These are phyloP conservation scores for Kwoniella botswanensis DNA, from an alignment of 768 basidiomycete genomes.

Conservation along the genomic window DNA sequence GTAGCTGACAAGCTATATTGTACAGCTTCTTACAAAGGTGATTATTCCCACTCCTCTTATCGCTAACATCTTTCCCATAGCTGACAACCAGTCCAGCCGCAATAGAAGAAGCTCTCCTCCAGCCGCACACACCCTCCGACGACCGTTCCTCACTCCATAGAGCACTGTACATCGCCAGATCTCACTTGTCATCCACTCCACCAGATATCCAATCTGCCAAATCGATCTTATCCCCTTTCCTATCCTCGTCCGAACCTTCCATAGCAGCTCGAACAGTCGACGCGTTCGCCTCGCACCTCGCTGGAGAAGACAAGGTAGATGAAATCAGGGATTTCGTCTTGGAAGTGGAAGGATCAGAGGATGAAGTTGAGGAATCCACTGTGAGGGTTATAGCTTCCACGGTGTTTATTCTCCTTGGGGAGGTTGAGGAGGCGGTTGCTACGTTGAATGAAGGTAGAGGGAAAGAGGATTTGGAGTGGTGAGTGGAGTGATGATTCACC, in stretches of 20 bases:
- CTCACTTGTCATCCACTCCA: conserved; percentile 52
- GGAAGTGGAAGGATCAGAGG: conserved; percentile 78
- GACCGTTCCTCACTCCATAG: conserved; percentile 38
- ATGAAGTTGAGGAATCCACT: conserved; percentile 73
- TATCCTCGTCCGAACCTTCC: conserved; percentile 28
- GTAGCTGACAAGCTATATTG: too few relatives aligned
- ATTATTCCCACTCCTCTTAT: background rate
- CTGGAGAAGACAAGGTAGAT: conserved; percentile 66
- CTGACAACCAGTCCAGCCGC: conserved; percentile 36
- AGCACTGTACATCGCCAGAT: conserved; percentile 56
- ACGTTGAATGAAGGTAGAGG: conserved; percentile 73
- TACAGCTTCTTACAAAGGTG: conserved; percentile 55
- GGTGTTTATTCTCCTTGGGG: conserved; percentile 80
- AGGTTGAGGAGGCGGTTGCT: conserved; percentile 90
- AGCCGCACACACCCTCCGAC: conserved; percentile 33
- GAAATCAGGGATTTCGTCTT: conserved; percentile 82
- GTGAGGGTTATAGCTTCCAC: conserved; percentile 88
- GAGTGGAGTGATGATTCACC: conserved; percentile 55
- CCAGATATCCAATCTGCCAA: conserved; percentile 26
- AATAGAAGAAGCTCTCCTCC: conserved; percentile 52
- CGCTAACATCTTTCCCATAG: background rate
- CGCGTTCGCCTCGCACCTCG: conserved; percentile 73
- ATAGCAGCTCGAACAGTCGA: conserved; percentile 63
- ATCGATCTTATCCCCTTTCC: conserved; percentile 35
- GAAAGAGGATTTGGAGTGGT: conserved; percentile 86